These are phyloP conservation scores for Cordia subcordata DNA, from an alignment of 257 asterid genomes.

Conservation along the genomic window DNA sequence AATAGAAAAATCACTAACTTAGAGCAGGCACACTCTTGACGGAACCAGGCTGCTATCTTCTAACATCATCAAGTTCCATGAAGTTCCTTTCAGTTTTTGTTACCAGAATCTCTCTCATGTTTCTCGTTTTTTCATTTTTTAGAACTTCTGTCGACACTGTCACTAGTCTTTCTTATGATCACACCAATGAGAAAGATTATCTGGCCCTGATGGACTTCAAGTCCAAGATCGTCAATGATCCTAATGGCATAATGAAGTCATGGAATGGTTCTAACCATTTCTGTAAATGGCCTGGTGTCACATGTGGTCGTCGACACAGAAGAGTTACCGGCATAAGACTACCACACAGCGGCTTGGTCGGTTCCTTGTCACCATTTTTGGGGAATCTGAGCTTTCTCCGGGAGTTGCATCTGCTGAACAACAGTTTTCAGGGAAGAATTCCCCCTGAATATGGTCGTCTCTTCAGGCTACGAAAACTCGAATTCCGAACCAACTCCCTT, in stretches of 20 bases:
- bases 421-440: not conserved
- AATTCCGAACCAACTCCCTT: not conserved
- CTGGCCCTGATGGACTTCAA: not conserved
- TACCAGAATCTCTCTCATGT: too few relatives aligned
- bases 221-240: constrained; percentile 8
- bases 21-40: too few relatives aligned
- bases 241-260: constrained; percentile 4
- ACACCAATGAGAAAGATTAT: not conserved
- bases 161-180: not conserved
- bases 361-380: not conserved
- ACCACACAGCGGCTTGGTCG: not conserved
- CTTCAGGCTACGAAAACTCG: not conserved
- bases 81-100: too few relatives aligned
- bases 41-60: too few relatives aligned
- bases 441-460: not conserved
- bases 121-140: too few relatives aligned
- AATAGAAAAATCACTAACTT: too few relatives aligned
- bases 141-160: not conserved
- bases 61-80: too few relatives aligned
- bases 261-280: constrained; percentile 28
- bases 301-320: constrained; percentile 10
- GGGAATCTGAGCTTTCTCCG: not conserved
- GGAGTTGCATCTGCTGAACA: not conserved
- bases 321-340: constrained; percentile 19
- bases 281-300: constrained; percentile 26